Conservation (phyloP, 768 basidiomycete species). For the Xerocomus potaroensis region DNA sequence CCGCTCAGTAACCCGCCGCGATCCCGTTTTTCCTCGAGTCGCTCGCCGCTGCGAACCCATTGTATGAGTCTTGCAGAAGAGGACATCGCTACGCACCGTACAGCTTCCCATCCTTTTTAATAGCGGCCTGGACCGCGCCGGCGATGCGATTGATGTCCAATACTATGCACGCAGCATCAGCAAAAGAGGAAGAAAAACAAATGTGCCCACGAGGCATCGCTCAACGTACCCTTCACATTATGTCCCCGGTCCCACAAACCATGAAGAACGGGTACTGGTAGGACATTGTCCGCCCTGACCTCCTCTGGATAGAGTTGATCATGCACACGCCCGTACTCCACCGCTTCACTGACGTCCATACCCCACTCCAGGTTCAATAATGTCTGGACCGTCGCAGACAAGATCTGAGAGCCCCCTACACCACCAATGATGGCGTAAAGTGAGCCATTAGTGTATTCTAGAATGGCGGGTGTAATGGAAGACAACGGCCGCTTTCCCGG, state of each 20-base stretch:
- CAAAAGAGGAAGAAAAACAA: background rate
- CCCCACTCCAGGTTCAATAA: conserved; percentile 76
- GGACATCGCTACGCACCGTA: conserved; percentile 47
- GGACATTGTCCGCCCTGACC: conserved; percentile 59
- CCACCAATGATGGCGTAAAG: conserved; percentile 77
- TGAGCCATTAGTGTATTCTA: conserved; percentile 71
- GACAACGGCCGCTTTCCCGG: conserved; percentile 88
- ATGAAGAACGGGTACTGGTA: conserved; percentile 52
- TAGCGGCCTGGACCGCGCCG: conserved; percentile 70
- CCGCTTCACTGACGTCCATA: conserved; percentile 69
- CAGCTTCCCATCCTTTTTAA: conserved; percentile 47
- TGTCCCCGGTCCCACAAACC: conserved; percentile 63
- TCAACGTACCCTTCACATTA: conserved; percentile 54
- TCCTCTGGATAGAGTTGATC: conserved; percentile 74
- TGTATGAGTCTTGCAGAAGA: background rate
- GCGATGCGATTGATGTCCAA: conserved; percentile 66
- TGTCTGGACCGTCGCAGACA: conserved; percentile 73
- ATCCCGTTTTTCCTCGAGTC: conserved; percentile 94
- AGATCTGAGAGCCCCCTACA: conserved; percentile 85
- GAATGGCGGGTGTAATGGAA: conserved; percentile 74
- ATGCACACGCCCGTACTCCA: conserved; percentile 84
- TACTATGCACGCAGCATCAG: conserved; percentile 34
- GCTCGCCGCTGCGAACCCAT: conserved; percentile 58
- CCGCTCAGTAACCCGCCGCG: conserved; percentile 70
- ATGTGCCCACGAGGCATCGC: background rate